These are phyloP conservation scores for Linanthus parryae DNA, from an alignment of 148 eudicot genomes.

Conservation along the genomic window DNA sequence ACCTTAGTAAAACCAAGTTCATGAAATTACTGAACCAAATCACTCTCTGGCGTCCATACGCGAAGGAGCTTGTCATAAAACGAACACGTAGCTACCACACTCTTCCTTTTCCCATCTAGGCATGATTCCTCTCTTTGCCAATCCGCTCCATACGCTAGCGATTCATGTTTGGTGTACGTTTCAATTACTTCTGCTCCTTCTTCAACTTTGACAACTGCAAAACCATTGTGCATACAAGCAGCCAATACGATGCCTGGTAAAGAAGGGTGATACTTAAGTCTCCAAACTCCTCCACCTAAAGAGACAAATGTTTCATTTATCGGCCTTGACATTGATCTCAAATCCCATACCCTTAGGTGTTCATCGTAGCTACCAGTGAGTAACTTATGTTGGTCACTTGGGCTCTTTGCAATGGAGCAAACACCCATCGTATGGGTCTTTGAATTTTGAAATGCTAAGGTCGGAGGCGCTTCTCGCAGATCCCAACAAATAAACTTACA, in stretches of 20 bases:
- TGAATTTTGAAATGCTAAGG: conserved; percentile 61
- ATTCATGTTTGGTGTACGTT: conserved; percentile 58
- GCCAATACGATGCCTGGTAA: conserved; percentile 51
- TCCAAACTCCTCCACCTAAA: conserved; percentile 97
- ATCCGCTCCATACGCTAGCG: conserved; percentile 98
- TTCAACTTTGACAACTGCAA: conserved; percentile 55
- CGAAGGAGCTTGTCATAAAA: conserved; percentile 85
- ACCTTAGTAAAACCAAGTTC: too few relatives aligned
- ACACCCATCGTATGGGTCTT: conserved; percentile 84
- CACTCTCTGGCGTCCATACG: conserved; percentile 59
- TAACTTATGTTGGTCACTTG: conserved; percentile 46
- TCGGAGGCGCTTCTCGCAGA: conserved; percentile 43
- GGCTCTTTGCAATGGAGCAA: conserved; percentile 77
- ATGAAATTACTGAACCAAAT: too few relatives aligned
- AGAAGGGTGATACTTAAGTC: conserved; percentile 77
- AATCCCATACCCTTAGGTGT: conserved; percentile 71
- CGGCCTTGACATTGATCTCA: conserved; percentile 66
- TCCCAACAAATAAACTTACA: conserved; percentile 89
- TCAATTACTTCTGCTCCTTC: conserved; percentile 48
- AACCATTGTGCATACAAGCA: conserved; percentile 97
- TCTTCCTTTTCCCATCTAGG: conserved; percentile 29
- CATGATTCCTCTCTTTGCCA: conserved; percentile 61
- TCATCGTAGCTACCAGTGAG: conserved; percentile 93
- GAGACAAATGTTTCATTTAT: conserved; percentile 52
- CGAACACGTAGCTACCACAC: conserved; percentile 80